Base-by-base conservation (phyloP, 768 basidiomycete genomes). In the Lactarius quietus region DNA sequence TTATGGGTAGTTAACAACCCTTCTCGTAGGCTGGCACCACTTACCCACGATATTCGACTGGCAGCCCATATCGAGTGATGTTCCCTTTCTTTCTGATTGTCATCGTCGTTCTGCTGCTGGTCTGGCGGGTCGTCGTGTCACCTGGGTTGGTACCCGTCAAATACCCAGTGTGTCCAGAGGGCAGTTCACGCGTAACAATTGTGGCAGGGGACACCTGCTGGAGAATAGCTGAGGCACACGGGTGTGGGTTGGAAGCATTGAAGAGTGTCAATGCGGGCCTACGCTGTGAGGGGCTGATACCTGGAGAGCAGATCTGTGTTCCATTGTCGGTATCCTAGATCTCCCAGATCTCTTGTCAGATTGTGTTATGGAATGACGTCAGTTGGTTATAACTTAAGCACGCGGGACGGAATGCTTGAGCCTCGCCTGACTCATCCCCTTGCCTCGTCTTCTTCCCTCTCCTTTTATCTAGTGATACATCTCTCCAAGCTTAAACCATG, bases 191-290 rank as follows among this genome's bases (percentile, higher is more conserved):
- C 43, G 68, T 69, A 31, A 51, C 58, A 6, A 43, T 70, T 48
- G 68, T 63, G 38, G 56, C 69, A 17, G 69, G 69, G 28, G 69
- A 70, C 51, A 70, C 69, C n/a, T 70, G 69, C 59, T 70, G 69
- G 69, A 65, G 53, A 48, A 66, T 70, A 43, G 67, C 61, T 14
- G 59, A 68, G n/a, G 48, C 57, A 20, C 61, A 63, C 35, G 63
- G 69, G 17, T 70, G 69, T 56, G 63, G 52, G 59, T 52, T 70
- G 36, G 69, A 70, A 17, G 67, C 5, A 14, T 62, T 70, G n/a
- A 61, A 35, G 26, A 48, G 43, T 17, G 58, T 65, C 15, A 70
- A 70, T 33, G 38, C 14, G 57, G 28, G 53, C 6, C 28, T 70
- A 14, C 53, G 36, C 17, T 70, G 69, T 33, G 69, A 70, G 61